phyloP scores from a whole-genome alignment of 768 basidiomycete species.

The Fomitopsis pulvina region DNA sequence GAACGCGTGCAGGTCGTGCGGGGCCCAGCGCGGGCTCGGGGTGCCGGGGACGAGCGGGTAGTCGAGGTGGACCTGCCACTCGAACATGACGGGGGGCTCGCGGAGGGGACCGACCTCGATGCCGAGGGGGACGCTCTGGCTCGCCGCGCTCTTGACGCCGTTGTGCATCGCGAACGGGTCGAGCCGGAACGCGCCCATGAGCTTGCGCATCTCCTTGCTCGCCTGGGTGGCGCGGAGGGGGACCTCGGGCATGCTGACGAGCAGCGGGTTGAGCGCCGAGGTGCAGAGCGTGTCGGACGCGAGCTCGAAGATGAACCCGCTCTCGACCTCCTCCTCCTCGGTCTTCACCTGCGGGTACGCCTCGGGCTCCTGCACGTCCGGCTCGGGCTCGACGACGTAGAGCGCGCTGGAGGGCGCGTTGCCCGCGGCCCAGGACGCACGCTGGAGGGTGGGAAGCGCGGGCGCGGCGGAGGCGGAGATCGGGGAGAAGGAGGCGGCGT shows the following conservation, averaged over 20 bases:
- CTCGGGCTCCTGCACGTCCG: constrained; percentile 4
- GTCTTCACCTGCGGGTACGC: constrained; percentile 8
- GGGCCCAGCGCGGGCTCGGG: constrained; percentile 2
- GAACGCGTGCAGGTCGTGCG: not conserved
- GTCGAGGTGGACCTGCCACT: constrained; percentile 50
- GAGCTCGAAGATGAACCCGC: constrained; percentile 15
- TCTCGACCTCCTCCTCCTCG: constrained; percentile 13
- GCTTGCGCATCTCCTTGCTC: constrained; percentile 56
- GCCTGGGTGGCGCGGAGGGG: constrained; percentile 75
- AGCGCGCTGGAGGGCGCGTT: not conserved
- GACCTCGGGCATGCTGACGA: constrained; percentile 29
- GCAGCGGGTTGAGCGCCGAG: constrained; percentile 5
- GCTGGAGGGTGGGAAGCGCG: constrained; percentile 1
- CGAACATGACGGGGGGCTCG: constrained; percentile 53
- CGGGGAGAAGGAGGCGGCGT: constrained; percentile 4
- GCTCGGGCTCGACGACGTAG: constrained; percentile 12
- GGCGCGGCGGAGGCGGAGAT: constrained; percentile 1
- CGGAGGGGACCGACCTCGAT: constrained; percentile 53
- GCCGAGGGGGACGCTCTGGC: constrained; percentile 11
- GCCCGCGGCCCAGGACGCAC: constrained; percentile 7
- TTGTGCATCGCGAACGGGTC: constrained; percentile 64
- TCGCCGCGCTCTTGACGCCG: constrained; percentile 32
- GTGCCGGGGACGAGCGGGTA: constrained; percentile 6
- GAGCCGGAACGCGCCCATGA: constrained; percentile 76
- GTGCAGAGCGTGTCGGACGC: not conserved